Evolutionary conservation across 495 filamentous ascomycete genomes (phyloP), one percentile per base, ranked within the genome.

Genomic region (Daldinia grandis): DNA sequence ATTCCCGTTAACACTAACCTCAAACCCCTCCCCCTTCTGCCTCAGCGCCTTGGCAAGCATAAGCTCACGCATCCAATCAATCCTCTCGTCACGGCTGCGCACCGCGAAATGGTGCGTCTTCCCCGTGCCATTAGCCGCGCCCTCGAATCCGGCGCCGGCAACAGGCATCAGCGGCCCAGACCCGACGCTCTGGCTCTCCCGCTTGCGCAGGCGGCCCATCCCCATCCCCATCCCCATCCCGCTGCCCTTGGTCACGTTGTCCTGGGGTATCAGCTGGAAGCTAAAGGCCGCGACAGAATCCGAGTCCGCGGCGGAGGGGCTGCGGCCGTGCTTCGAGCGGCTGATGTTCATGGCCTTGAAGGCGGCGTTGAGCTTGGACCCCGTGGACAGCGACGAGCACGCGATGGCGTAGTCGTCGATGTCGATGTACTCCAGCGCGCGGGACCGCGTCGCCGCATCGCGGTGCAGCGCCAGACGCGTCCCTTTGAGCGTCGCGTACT

Each of bases 31-130:
- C 15, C 90, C 89, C 81, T 93, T 93, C 75, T 92, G 91, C 81
- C 87, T 90, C 62, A 93, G 80, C 21, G 95, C 94, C 78, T 94
- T 97, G 4, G 95, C 94, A 24, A 99, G 88, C 95, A 99, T 98
- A 56, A 99, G 79, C 85, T 98, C 94, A 2, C 95, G 83, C 95
- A 98, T 97, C 95, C 95, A 99, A 70, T 97, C 95, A 64, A 98
- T 97, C 31, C 95, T 86, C 77, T 97, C 92, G 64, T 98, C 93
- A 0, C 93, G 85, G 60, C 84, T 87, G 78, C 91, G 90, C 62
- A 98, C 95, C 0, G 95, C 92, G 72, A 99, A 98, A 74, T 97
- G 92, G 74, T 99, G 95, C n/a, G 88, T 87, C 86, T 97, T 98
- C 58, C 84, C 86, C 44, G 89, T 92, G 59, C 88, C 90, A 54